These are phyloP conservation scores for Podospora pseudoanserina DNA, from an alignment of 495 filamentous ascomycete genomes.

Conservation along the genomic window DNA sequence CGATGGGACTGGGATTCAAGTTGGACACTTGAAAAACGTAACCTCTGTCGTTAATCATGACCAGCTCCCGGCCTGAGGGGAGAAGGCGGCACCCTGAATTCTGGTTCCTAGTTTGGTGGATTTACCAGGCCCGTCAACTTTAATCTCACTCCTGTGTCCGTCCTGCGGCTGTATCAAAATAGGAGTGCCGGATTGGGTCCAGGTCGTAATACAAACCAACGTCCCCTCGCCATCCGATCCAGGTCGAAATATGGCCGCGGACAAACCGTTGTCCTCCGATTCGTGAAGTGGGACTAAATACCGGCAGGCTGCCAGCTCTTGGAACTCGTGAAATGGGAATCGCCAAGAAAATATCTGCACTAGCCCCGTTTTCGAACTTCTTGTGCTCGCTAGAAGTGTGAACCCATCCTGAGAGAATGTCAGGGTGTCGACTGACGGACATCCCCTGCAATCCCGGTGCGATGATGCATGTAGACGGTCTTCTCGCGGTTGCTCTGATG, in stretches of 20 bases:
- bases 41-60: conserved; percentile 39
- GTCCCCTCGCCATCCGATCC: conserved; percentile 26
- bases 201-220: conserved; percentile 36
- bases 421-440: conserved; percentile 34
- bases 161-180: conserved; percentile 36
- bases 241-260: conserved; percentile 31
- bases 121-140: conserved; percentile 18
- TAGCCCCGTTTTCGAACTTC: conserved; percentile 30
- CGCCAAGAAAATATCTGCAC: conserved; percentile 35
- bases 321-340: conserved; percentile 33
- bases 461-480: conserved; percentile 30
- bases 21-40: conserved; percentile 35
- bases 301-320: conserved; percentile 32
- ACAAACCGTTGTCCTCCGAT: conserved; percentile 37
- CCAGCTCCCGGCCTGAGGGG: conserved; percentile 31
- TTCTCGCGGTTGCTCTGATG: conserved; percentile 32
- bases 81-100: conserved; percentile 37
- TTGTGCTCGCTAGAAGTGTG: conserved; percentile 33
- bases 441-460: conserved; percentile 31
- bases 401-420: conserved; percentile 38
- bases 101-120: conserved; percentile 33
- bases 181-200: conserved; percentile 38
- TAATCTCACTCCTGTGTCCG: conserved; percentile 33
- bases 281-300: conserved; percentile 37
- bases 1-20: conserved; percentile 34